Conservation (phyloP, 805 yeast species). For the Pichia heedii region DNA sequence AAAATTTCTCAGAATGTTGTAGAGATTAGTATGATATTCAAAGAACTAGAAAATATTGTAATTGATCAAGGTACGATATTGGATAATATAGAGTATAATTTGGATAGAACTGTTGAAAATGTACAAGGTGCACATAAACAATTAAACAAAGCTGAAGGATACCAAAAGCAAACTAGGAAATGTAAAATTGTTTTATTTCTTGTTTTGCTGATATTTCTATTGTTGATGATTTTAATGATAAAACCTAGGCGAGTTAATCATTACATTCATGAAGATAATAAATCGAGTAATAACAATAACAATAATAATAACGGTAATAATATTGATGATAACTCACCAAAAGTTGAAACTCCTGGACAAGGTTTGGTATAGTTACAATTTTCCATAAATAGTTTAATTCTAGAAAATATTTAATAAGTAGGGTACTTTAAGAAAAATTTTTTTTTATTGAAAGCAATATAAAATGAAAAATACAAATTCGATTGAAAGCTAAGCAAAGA, state of each 20-base stretch:
- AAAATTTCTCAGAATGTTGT: slow-evolving; percentile 89
- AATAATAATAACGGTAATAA: background rate
- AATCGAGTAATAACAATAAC: background rate
- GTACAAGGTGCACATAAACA: slow-evolving; percentile 73
- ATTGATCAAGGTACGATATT: slow-evolving; percentile 93
- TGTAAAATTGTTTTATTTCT: slow-evolving; percentile 79
- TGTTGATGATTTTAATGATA: slow-evolving; percentile 60
- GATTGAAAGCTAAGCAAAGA: no score
- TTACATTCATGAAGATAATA: slow-evolving; percentile 17
- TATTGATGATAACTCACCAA: background rate
- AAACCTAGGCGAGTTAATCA: slow-evolving; percentile 40
- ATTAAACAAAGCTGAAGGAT: slow-evolving; percentile 61
- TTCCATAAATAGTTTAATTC: no score
- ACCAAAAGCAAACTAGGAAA: slow-evolving; percentile 84
- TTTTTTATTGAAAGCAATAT: no score
- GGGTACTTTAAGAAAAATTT: no score
- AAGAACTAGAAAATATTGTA: slow-evolving; percentile 84
- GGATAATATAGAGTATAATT: slow-evolving; percentile 89
- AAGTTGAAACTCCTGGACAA: background rate
- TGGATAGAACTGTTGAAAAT: slow-evolving; percentile 70
- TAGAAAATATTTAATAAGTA: no score
- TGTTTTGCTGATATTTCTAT: slow-evolving; percentile 58
- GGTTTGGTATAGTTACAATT: no score
- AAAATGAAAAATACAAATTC: no score
- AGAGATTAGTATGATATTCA: slow-evolving; percentile 87